These are phyloP conservation scores for Nowakowskiella sp. DNA, from an alignment of 192 early-diverging fungal species.

Conservation along the genomic window DNA sequence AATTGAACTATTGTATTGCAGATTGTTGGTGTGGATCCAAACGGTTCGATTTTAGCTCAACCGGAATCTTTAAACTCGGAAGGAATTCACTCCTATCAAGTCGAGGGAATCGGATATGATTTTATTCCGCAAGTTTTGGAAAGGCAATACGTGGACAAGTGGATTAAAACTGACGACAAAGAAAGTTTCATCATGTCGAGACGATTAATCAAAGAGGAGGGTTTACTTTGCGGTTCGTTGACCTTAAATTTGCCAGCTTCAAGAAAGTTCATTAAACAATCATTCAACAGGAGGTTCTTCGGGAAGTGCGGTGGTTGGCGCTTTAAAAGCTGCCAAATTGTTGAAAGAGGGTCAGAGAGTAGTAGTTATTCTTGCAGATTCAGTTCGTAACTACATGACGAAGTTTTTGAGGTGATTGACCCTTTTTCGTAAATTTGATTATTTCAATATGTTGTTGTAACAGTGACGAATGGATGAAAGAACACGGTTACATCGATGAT, in stretches of 20 bases:
- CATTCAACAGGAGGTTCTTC: constrained; percentile 66
- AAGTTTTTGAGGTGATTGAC: constrained; percentile 78
- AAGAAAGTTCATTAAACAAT: not conserved
- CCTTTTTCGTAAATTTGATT: constrained; percentile 2
- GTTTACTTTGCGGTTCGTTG: constrained; percentile 72
- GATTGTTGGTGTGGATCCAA: constrained; percentile 91
- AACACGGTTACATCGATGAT: constrained; percentile 80
- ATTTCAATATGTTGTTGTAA: not conserved
- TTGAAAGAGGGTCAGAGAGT: constrained; percentile 82
- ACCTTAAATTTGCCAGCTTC: not conserved
- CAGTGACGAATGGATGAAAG: constrained; percentile 91
- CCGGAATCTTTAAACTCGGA: constrained; percentile 73
- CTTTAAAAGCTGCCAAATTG: constrained; percentile 71
- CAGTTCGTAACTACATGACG: constrained; percentile 99
- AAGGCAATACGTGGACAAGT: constrained; percentile 75
- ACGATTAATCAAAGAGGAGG: constrained; percentile 93
- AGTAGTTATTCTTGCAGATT: constrained; percentile 95
- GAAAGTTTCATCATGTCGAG: constrained; percentile 93
- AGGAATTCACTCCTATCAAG: constrained; percentile 66
- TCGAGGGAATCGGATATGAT: constrained; percentile 99
- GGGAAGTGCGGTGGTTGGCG: constrained; percentile 86
- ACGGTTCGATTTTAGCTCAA: constrained; percentile 88
- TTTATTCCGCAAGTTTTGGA: constrained; percentile 93
- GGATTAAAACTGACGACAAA: constrained; percentile 97
- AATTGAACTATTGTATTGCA: constrained; percentile 10